These are phyloP conservation scores for Heliophila coronopifolia DNA, from an alignment of 441 rosid species.

Conservation along the genomic window DNA sequence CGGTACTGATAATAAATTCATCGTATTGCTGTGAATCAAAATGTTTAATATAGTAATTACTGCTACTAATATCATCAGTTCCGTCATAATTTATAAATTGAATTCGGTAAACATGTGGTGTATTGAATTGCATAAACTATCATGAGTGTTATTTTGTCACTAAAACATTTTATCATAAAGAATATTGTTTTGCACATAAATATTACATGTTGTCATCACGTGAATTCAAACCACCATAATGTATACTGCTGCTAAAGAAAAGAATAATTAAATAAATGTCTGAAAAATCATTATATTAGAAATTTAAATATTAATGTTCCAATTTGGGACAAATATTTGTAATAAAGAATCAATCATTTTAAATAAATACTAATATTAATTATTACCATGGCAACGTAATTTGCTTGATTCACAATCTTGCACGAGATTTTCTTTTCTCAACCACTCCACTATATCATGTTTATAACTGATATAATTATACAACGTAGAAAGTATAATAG, in stretches of 20 bases:
- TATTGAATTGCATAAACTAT: neutral
- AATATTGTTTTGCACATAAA: too few relatives aligned
- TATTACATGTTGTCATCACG: neutral
- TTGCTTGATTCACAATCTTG: slow-evolving; percentile 27
- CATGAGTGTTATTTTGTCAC: neutral
- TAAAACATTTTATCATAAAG: too few relatives aligned
- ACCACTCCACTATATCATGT: slow-evolving; percentile 28
- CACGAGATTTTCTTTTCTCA: slow-evolving; percentile 11
- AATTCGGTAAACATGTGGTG: neutral
- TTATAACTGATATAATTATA: slow-evolving; percentile 8
- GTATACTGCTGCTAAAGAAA: too few relatives aligned
- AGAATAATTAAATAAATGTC: neutral
- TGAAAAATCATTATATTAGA: neutral
- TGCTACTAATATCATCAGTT: neutral
- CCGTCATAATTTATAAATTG: neutral
- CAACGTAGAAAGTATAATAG: neutral
- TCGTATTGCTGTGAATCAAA: neutral
- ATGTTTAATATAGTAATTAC: neutral
- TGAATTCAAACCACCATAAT: neutral
- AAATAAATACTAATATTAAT: neutral
- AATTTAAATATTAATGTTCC: neutral
- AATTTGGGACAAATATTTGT: neutral
- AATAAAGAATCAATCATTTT: neutral
- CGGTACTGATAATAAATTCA: too few relatives aligned
- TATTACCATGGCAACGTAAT: slow-evolving; percentile 11